Percentiles rank a stretch among this genome's conserved stretches.
Evolutionary conservation across 208 protist species (phyloP).

Genomic region (Crithidia bombi): DNA sequence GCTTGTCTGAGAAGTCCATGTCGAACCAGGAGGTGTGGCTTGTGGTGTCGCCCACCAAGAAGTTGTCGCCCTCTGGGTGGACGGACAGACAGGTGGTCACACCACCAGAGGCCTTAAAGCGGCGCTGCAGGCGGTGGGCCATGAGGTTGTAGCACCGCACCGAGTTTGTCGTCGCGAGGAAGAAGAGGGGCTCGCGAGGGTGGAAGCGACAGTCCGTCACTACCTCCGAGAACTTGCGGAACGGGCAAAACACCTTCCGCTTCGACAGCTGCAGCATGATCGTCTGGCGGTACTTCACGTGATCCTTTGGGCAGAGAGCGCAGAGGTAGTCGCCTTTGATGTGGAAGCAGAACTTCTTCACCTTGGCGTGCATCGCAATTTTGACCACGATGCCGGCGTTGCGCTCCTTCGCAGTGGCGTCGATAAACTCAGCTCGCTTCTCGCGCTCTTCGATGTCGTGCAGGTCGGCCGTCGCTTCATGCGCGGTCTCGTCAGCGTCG

Average conservation of each 20-base stretch:
- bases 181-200: conserved; percentile 98
- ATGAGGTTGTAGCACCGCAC: conserved; percentile 98
- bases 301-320: conserved; percentile 92
- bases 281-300: conserved; percentile 93
- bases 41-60: conserved; percentile 93
- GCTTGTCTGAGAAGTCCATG: conserved; percentile 96
- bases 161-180: conserved; percentile 95
- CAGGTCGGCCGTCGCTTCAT: conserved; percentile 73
- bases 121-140: conserved; percentile 95
- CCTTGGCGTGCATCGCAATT: conserved; percentile 87
- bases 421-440: conserved; percentile 90
- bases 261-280: conserved; percentile 94
- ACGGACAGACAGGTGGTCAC: conserved; percentile 95
- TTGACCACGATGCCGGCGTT: conserved; percentile 88
- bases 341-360: conserved; percentile 92
- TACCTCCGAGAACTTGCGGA: conserved; percentile 91
- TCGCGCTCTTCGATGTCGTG: conserved; percentile 87
- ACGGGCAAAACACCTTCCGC: conserved; percentile 92
- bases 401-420: conserved; percentile 74
- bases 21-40: conserved; percentile 98
- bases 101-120: conserved; percentile 91
- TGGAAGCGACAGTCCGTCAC: conserved; percentile 97
- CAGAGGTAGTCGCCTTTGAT: conserved; percentile 91
- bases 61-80: conserved; percentile 97
- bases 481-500: conserved; percentile 81